Conservation (phyloP, 176 grass and related monocot species). For the Saccharum spontaneum region DNA sequence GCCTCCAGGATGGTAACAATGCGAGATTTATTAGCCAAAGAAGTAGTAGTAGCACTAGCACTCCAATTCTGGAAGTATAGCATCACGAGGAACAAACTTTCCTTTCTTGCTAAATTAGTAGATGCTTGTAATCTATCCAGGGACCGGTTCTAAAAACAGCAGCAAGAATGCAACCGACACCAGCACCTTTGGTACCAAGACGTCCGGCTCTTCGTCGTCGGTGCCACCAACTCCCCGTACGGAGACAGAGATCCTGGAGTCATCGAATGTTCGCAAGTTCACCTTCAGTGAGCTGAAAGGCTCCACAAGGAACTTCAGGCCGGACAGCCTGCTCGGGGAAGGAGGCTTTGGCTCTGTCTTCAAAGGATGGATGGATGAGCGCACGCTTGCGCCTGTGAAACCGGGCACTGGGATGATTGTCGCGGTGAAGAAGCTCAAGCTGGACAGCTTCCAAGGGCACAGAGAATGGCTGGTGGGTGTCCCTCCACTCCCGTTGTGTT, state of each 20-base stretch:
- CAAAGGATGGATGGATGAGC: constrained; percentile 94
- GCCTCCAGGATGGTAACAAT: background rate
- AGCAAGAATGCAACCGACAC: constrained; percentile 43
- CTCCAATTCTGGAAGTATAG: background rate
- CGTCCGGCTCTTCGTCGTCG: constrained; percentile 51
- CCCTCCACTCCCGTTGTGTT: background rate
- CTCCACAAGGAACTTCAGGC: constrained; percentile 85
- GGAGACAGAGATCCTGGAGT: constrained; percentile 82
- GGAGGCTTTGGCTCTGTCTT: constrained; percentile 93
- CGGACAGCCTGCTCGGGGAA: constrained; percentile 78
- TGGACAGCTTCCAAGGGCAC: constrained; percentile 85
- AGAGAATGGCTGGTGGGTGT: constrained; percentile 87
- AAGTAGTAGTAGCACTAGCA: background rate
- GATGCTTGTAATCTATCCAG: constrained; percentile 37
- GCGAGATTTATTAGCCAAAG: background rate
- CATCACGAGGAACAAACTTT: background rate
- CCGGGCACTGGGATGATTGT: constrained; percentile 81
- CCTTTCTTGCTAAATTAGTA: background rate
- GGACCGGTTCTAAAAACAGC: constrained; percentile 60
- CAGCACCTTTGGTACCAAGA: constrained; percentile 59
- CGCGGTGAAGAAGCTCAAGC: constrained; percentile 94
- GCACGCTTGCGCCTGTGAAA: constrained; percentile 62
- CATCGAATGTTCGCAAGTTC: constrained; percentile 74
- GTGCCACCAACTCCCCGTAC: constrained; percentile 62
- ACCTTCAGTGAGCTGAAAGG: constrained; percentile 71